Base-by-base conservation (phyloP, 805 yeast species). In the Metschnikowia noctiluminum region DNA sequence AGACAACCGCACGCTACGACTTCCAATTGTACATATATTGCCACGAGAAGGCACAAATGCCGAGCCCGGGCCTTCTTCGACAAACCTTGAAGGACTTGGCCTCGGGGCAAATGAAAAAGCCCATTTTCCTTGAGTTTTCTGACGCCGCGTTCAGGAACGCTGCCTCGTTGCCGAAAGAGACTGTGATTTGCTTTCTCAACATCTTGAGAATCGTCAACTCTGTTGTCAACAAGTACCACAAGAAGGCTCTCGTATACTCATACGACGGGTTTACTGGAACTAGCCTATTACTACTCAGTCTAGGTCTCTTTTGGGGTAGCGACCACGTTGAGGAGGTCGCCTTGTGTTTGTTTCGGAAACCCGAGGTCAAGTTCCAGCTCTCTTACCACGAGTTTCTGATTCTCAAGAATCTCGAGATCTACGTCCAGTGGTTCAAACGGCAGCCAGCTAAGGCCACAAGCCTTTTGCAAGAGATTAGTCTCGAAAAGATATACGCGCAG, bases 231-330 rank as follows among this genome's bases (percentile, higher is more conserved):
- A 38, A 50, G 37, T 40, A 39, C 42, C 58, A 59, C 42, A 43
- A 56, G 38, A 59, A 64, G 39, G 59, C 66, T 6, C 65, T 69
- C 38, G 52, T 68, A 5, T 69, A 63, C 48, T 67, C 66, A 4
- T 64, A 61, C 50, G 76, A 71, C 53, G 74, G 76, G 1, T 70
- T 67, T 48, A 68, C 75, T 8, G 73, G 72, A 4, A 55, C 66
- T 15, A 59, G 70, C 10, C 46, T 68, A 21, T 49, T 68, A 34
- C 46, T 60, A 4, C 51, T 62, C 31, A 47, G 48, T 27, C 58
- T 45, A 37, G 57, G 55, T n/a, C 54, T 58, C 28, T 41, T 57
- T 14, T 50, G 58, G 42, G 45, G 55, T 31, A 35, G 49, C 9
- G 47, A 48, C 38, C 48, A 55, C 13, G 45, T 58, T 9, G 71